phyloP scores from a whole-genome alignment of 768 basidiomycete genomes.

The Tylopilus plumbeoviolaceoides region DNA sequence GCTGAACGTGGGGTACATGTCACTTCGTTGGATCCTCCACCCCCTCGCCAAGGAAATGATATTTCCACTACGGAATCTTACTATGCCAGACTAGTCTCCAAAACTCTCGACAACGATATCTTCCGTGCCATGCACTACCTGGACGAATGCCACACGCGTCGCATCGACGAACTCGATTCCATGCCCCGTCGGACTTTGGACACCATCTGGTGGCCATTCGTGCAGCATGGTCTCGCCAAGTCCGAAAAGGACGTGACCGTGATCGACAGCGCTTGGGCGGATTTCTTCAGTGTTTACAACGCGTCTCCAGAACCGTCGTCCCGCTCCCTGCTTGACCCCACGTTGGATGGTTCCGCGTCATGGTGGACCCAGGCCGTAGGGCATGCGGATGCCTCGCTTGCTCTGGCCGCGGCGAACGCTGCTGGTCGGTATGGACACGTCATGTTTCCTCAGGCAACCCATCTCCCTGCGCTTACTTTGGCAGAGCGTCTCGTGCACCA shows the following conservation, averaged over 20 bases:
- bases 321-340: constrained; percentile 46
- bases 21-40: constrained; percentile 54
- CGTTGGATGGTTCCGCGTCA: constrained; percentile 90
- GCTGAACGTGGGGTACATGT: constrained; percentile 62
- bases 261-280: constrained; percentile 85
- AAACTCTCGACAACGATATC: constrained; percentile 35
- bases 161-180: constrained; percentile 69
- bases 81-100: constrained; percentile 51
- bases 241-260: constrained; percentile 74
- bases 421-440: constrained; percentile 96
- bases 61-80: constrained; percentile 58
- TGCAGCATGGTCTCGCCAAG: constrained; percentile 77
- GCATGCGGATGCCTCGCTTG: constrained; percentile 70
- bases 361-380: constrained; percentile 98
- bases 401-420: constrained; percentile 83
- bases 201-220: constrained; percentile 95
- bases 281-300: constrained; percentile 77
- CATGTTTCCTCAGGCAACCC: constrained; percentile 88
- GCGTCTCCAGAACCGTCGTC: constrained; percentile 21
- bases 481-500: constrained; percentile 70
- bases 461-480: constrained; percentile 79
- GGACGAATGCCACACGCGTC: constrained; percentile 55
- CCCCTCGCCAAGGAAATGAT: constrained; percentile 46
- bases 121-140: constrained; percentile 52
- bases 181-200: constrained; percentile 78